Base-by-base conservation (phyloP, 495 filamentous ascomycete genomes). In the Collariella sp. region DNA sequence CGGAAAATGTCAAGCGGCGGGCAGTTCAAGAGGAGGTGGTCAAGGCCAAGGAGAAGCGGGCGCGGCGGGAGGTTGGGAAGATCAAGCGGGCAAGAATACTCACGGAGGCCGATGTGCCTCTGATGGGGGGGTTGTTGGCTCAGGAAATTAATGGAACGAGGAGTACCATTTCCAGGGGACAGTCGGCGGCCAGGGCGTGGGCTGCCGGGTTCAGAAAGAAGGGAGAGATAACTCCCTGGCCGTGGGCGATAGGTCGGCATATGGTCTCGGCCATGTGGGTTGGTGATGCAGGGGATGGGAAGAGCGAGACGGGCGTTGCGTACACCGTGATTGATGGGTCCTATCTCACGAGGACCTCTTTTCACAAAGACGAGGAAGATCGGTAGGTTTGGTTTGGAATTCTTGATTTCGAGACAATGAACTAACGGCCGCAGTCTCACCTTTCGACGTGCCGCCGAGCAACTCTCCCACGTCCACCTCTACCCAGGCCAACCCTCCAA, bases 1-100 rank as follows among this genome's bases (percentile, higher is more conserved):
- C 62, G 0, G 26, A 42, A n/a, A 70, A 57, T 33, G 70, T 74
- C 15, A 74, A 72, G 67, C 64, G 63, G 38, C 64, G 71, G 24
- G 62, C 64, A 41, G 12, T 59, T 5, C 59, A 68, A 22, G 58
- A 61, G 9, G 34, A 39, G 11, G 55, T 57, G 5, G 56, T 56
- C 11, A 52, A 34, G 7, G 59, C 20, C 2, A 31, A 46, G 2
- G 19, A 35, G 12, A 50, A 52, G 45, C 35, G 38, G 38, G 41
- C 42, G 22, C n/a, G 38, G 20, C 18, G 34, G 42, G 15, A 24
- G 22, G 58, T 47, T 47, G 41, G 42, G 19, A 61, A 64, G 12
- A 63, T 74, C 22, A 62, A 41, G 48, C 49, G 42, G 39, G 48
- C 58, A 5, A 18, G 43, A 22, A 11, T 55, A 1, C 36, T 50